phyloP scores from a whole-genome alignment of 2,329 filamentous ascomycete genomes.

The Stachybotrys echinatus region DNA sequence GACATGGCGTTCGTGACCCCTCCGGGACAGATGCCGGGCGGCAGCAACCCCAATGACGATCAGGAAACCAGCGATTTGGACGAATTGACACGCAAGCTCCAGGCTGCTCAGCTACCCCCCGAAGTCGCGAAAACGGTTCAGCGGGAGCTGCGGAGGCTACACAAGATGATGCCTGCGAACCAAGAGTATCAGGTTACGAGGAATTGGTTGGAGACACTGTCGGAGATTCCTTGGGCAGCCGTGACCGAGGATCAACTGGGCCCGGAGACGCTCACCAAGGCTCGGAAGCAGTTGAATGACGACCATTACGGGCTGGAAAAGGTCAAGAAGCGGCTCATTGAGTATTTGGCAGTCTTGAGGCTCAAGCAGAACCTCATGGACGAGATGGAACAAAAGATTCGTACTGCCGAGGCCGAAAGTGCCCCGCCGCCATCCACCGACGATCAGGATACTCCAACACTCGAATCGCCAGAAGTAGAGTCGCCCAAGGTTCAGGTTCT shows the following conservation, averaged over 20 bases:
- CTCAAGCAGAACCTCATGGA: slow-evolving; percentile 89
- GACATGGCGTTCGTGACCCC: slow-evolving; percentile 30
- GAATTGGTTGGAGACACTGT: slow-evolving; percentile 88
- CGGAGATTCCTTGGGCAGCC: slow-evolving; percentile 89
- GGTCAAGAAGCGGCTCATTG: slow-evolving; percentile 92
- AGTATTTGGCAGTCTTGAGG: slow-evolving; percentile 93
- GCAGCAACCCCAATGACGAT: slow-evolving; percentile 55
- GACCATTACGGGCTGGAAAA: slow-evolving; percentile 96
- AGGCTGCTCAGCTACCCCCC: slow-evolving; percentile 72
- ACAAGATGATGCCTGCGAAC: slow-evolving; percentile 94
- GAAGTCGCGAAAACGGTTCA: slow-evolving; percentile 91
- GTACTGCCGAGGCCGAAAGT: slow-evolving; percentile 55
- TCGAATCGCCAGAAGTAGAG: slow-evolving; percentile 26
- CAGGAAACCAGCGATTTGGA: slow-evolving; percentile 87
- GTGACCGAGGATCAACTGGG: slow-evolving; percentile 83
- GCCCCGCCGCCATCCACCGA: slow-evolving; percentile 17
- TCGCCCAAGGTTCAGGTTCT: slow-evolving; percentile 67
- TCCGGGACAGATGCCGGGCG: slow-evolving; percentile 31
- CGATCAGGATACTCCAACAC: slow-evolving; percentile 15
- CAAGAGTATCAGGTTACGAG: slow-evolving; percentile 92
- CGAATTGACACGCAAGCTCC: slow-evolving; percentile 82
- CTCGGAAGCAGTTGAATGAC: slow-evolving; percentile 85
- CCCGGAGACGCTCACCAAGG: slow-evolving; percentile 68
- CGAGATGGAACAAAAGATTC: slow-evolving; percentile 75
- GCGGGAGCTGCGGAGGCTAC: slow-evolving; percentile 78